Evolutionary conservation across 768 basidiomycete genomes (phyloP).

Genomic region (Tulasnella sp.): DNA sequence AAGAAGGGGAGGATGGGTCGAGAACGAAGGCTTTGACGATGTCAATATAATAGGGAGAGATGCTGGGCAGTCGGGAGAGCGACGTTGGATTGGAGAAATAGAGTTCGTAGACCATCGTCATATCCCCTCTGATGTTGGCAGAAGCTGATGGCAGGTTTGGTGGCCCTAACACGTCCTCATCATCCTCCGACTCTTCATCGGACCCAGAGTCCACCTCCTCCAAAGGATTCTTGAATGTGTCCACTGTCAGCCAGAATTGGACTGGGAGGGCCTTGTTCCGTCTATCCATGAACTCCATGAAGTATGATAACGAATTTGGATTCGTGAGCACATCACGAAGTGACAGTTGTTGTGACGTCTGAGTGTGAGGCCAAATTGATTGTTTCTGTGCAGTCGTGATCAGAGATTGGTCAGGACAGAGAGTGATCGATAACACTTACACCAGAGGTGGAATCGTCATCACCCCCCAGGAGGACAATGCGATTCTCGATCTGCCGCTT

Average conservation of each 20-base stretch:
- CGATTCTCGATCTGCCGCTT: slow-evolving; percentile 79
- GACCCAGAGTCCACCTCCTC: slow-evolving; percentile 55
- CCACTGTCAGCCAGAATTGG: slow-evolving; percentile 95
- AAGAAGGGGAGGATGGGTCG: slow-evolving; percentile 35
- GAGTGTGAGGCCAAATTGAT: slow-evolving; percentile 28
- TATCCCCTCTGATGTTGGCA: slow-evolving; percentile 69
- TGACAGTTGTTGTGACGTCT: slow-evolving; percentile 39
- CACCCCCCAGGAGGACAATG: slow-evolving; percentile 67
- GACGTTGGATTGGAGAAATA: slow-evolving; percentile 61
- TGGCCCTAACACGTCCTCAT: slow-evolving; percentile 41
- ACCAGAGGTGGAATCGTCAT: slow-evolving; percentile 31
- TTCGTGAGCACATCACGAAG: slow-evolving; percentile 76
- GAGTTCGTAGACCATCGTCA: slow-evolving; percentile 75
- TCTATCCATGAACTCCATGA: slow-evolving; percentile 98
- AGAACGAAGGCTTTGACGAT: slow-evolving; percentile 57
- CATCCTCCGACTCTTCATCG: slow-evolving; percentile 47
- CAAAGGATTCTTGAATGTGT: slow-evolving; percentile 94
- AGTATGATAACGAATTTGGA: slow-evolving; percentile 84
- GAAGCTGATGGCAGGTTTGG: slow-evolving; percentile 32
- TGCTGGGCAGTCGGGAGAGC: slow-evolving; percentile 40
- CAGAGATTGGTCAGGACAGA: neutral
- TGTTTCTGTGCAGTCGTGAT: slow-evolving; percentile 9
- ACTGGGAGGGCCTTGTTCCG: slow-evolving; percentile 72
- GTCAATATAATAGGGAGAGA: slow-evolving; percentile 60
- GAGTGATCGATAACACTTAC: neutral